These are phyloP conservation scores for Tylopilus plumbeoviolaceoides DNA, from an alignment of 768 basidiomycete species.

Conservation along the genomic window DNA sequence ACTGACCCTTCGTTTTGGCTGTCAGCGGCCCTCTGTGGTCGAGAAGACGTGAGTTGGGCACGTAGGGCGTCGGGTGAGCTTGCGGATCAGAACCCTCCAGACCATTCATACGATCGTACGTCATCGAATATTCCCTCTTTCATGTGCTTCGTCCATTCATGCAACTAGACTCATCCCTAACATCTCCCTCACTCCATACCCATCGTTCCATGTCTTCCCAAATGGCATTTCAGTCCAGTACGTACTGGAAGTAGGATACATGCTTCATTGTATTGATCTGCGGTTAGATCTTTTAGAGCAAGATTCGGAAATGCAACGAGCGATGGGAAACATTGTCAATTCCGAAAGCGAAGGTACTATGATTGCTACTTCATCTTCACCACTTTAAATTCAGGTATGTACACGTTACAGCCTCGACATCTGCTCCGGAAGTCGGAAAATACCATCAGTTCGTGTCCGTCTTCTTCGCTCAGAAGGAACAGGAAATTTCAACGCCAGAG, in stretches of 20 bases:
- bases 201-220: slow-evolving; percentile 52
- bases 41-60: slow-evolving; percentile 39
- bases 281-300: slow-evolving; percentile 58
- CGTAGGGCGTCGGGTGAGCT: slow-evolving; percentile 45
- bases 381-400: not conserved
- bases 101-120: slow-evolving; percentile 37
- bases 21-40: too few species aligned
- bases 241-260: slow-evolving; percentile 15
- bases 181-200: slow-evolving; percentile 56
- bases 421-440: slow-evolving; percentile 4
- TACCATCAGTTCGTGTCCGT: slow-evolving; percentile 11
- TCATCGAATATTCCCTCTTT: not conserved
- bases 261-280: slow-evolving; percentile 2
- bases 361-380: not conserved
- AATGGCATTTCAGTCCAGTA: slow-evolving; percentile 52
- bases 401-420: slow-evolving; percentile 13
- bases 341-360: slow-evolving; percentile 43
- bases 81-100: slow-evolving; percentile 33
- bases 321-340: slow-evolving; percentile 52
- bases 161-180: slow-evolving; percentile 12
- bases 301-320: slow-evolving; percentile 70
- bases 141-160: not conserved
- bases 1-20: too few species aligned
- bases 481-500: slow-evolving; percentile 1
- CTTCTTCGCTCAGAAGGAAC: slow-evolving; percentile 11